Base-by-base conservation (phyloP, 75 land plant genomes). In the Picea glauca region DNA sequence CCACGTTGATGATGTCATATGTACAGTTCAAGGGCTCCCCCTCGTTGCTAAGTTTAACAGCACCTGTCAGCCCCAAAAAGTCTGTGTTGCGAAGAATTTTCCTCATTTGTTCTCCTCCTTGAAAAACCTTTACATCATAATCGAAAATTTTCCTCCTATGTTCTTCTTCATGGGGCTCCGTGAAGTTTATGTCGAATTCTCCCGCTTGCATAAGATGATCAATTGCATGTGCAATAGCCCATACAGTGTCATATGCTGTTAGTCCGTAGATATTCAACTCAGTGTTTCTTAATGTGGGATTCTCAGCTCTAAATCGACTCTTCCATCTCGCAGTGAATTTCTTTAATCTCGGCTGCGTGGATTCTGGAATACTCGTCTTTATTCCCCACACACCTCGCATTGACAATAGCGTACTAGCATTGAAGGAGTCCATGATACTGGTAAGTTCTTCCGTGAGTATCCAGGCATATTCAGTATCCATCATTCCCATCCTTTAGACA, bases 201-300 rank as follows among this genome's bases (percentile, higher is more conserved):
- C 83, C 80, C 26, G 58, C 43, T 3, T 15, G 46, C 11, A 81
- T 60, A 35, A 87, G 81, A 3, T 13, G 9, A n/a, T 65, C 32
- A 23, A 87, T 58, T 14, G 83, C 88, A 62, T 78, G 67, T 12
- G 88, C 88, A 14, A 87, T 78, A 65, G 84, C 74, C 86, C 86
- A 87, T 23, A 87, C 72, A 3, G 86, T 68, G 33, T 87, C 88
- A 74, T 87, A 84, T 64, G 88, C 83, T 40, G 38, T 59, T 58
- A 77, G 70, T 23, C 64, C 86, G 9, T 84, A 81, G 26, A 73
- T 35, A 78, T 78, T 65, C 31, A 26, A 32, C 4, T 65, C 33
- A 14, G 38, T 35, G 6, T 3, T 65, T 65, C 13, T 12, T 9
- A 32, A 1, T 32, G 13, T 11, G 14, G 68, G 68, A 31, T 65